Conservation (phyloP, 306 rosid genomes). For the Pterocarpus santalinus region DNA sequence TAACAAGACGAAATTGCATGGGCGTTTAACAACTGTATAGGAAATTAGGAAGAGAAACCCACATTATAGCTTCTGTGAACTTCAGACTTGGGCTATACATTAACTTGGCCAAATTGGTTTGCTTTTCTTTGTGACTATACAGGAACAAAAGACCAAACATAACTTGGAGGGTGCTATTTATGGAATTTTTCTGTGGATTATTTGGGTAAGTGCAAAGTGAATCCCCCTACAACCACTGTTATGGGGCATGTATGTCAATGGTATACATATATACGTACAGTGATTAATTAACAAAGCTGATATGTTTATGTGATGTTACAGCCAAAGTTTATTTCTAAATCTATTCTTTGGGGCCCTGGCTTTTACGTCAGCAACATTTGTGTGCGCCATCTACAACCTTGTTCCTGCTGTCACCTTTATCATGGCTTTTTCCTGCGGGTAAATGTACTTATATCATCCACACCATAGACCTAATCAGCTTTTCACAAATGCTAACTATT, state of each 20-base stretch:
- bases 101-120: constrained; percentile 1
- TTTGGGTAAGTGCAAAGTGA: constrained; percentile 58
- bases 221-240: neutral
- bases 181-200: constrained; percentile 64
- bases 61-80: neutral
- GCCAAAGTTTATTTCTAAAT: constrained; percentile 61
- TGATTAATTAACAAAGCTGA: neutral
- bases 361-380: constrained; percentile 65
- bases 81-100: neutral
- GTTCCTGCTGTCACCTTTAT: constrained; percentile 64
- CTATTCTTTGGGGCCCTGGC: constrained; percentile 50
- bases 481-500: no score
- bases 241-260: no score
- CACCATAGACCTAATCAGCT: no score
- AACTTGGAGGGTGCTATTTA: constrained; percentile 56
- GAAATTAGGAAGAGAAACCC: neutral
- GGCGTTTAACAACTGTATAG: no score
- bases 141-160: constrained; percentile 69
- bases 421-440: constrained; percentile 45
- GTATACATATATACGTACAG: neutral
- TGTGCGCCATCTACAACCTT: constrained; percentile 61
- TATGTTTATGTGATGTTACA: constrained; percentile 26
- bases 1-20: no score
- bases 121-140: neutral
- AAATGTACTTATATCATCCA: no score